phyloP scores from a whole-genome alignment of 2,329 filamentous ascomycete species.

The Aaosphaeria arxii region DNA sequence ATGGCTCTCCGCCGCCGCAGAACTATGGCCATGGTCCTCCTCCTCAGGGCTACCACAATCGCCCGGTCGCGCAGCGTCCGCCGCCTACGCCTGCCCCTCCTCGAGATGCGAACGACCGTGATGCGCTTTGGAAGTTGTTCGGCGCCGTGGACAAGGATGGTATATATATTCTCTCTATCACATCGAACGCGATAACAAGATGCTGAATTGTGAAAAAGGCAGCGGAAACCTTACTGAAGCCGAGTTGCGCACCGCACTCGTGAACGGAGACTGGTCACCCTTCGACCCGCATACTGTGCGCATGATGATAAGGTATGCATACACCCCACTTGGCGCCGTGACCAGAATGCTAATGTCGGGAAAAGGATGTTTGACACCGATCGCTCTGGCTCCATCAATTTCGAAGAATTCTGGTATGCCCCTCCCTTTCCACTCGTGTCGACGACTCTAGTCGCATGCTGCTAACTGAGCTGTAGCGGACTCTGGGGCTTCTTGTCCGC shows the following conservation, averaged over 20 bases:
- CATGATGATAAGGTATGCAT: conserved; percentile 78
- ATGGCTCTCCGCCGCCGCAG: conserved; percentile 46
- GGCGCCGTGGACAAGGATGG: conserved; percentile 84
- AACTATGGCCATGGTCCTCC: conserved; percentile 54
- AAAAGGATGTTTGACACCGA: conserved; percentile 91
- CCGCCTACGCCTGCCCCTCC: conserved; percentile 49
- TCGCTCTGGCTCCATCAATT: conserved; percentile 83
- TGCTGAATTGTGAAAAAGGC: conserved; percentile 40
- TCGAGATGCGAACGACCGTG: conserved; percentile 63
- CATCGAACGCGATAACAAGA: background rate
- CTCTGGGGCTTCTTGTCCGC: conserved; percentile 94
- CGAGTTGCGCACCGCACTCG: conserved; percentile 84
- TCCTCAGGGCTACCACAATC: conserved; percentile 65
- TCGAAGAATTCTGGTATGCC: conserved; percentile 80
- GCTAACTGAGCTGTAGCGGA: conserved; percentile 47
- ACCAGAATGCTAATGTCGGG: background rate
- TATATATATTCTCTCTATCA: conserved; percentile 37
- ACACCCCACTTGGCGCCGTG: background rate
- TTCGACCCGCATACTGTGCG: conserved; percentile 93
- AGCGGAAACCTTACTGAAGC: conserved; percentile 80
- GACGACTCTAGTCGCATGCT: background rate
- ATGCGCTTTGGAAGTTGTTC: conserved; percentile 76
- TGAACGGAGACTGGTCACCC: conserved; percentile 93
- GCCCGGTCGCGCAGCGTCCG: conserved; percentile 48
- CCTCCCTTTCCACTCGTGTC: background rate